Base-by-base conservation (phyloP, 2,329 filamentous ascomycete genomes). In the Penicillium nordicum region DNA sequence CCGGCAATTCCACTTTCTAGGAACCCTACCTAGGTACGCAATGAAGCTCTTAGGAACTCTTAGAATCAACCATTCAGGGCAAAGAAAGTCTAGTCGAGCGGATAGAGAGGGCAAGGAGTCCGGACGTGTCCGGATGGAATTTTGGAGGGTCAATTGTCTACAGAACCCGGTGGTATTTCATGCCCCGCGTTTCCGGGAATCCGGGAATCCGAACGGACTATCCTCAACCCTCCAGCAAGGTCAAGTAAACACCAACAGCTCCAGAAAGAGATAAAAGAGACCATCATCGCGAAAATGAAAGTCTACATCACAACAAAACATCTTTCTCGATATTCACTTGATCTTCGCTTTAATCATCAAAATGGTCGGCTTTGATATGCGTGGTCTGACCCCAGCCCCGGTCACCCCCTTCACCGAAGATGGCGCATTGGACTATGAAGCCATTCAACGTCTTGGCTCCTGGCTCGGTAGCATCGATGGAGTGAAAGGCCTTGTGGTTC, bases 391-490 rank as follows among this genome's bases (percentile, higher is more conserved):
- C 23, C 80, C 79, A 45, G 79, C 79, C 37, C 80, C 80, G 14
- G 78, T 82, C 56, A 82, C 79, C 77, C 80, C 48, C 9, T 82
- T 82, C 72, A 81, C 74, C 59, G 65, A 68, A 44, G 74, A 79
- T 51, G 79, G 80, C 12, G 69, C 69, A 11, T 73, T 82, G 53
- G 80, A 82, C 69, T 82, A 79, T 65, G 74, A 76, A 10, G 79
- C 80, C 38, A 82, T 82, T 57, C 79, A 82, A 51, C 76, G 80
- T 16, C 76, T 82, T 12, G 80, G 80, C 16, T 79, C 77, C 5
- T 82, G 80, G 80, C 79, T 82, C 32, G 79, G 79, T 41, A 78
- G 78, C 65, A 80, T 81, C 45, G 62, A 72, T 6, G 80, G 79
- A 21, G 78, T 82, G 59, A 82, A 80, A 58, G 79, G 80, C 30